Percentiles rank a stretch among this genome's conserved stretches.
Evolutionary conservation across 148 eudicot genomes (phyloP).

Genomic region (Heliamphora exappendiculata): DNA sequence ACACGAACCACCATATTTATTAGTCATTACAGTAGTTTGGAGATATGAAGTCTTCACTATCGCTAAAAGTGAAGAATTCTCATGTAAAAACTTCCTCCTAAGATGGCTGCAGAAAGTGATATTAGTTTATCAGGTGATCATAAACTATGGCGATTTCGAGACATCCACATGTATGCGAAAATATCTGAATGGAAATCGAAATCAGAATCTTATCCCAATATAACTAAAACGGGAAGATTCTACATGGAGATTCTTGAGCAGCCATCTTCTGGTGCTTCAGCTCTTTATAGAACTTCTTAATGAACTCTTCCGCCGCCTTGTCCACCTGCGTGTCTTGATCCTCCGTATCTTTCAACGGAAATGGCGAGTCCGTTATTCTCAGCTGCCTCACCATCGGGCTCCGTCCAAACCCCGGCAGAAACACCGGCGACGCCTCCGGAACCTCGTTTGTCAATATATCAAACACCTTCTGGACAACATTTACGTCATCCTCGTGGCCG

Average conservation of each 20-base stretch:
- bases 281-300: conserved; percentile 51
- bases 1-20: too few species aligned
- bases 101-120: too few species aligned
- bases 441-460: conserved; percentile 30
- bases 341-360: conserved; percentile 39
- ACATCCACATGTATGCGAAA: too few species aligned
- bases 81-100: too few species aligned
- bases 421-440: conserved; percentile 22
- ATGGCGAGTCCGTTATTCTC: conserved; percentile 73
- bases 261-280: conserved; percentile 44
- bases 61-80: too few species aligned
- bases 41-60: too few species aligned
- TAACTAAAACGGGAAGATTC: too few species aligned
- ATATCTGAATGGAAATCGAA: too few species aligned
- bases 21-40: too few species aligned
- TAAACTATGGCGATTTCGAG: too few species aligned
- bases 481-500: conserved; percentile 17
- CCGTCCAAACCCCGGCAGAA: conserved; percentile 41
- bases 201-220: too few species aligned
- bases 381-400: conserved; percentile 48
- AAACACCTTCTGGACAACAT: conserved; percentile 30
- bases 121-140: too few species aligned
- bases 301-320: conserved; percentile 69
- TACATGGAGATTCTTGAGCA: conserved; percentile 15
- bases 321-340: conserved; percentile 29